Conservation (phyloP, 1,284 basidiomycete species). For the Megacollybia platyphylla region DNA sequence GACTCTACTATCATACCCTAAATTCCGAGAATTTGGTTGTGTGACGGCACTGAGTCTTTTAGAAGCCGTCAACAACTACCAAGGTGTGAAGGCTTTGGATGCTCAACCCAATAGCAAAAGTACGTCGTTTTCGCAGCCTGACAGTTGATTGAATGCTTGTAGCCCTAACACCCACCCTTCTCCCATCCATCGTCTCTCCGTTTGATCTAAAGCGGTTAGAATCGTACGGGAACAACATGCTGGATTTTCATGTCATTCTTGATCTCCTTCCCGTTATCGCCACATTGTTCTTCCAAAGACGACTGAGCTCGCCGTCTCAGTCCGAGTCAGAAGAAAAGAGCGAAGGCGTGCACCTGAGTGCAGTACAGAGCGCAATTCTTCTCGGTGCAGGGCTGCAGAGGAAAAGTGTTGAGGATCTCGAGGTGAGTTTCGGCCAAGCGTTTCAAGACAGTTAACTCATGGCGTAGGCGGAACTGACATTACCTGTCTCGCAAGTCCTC, state of each 20-base stretch:
- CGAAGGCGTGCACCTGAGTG: slow-evolving; percentile 54
- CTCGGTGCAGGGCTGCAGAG: slow-evolving; percentile 86
- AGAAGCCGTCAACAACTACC: slow-evolving; percentile 57
- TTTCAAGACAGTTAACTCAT: slow-evolving; percentile 1
- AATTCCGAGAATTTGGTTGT: slow-evolving; percentile 88
- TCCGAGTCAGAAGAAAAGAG: slow-evolving; percentile 10
- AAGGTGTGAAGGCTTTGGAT: slow-evolving; percentile 45
- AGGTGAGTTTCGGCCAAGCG: slow-evolving; percentile 30
- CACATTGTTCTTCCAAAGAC: slow-evolving; percentile 74
- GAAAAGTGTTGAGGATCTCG: slow-evolving; percentile 84
- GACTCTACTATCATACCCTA: slow-evolving; percentile 74
- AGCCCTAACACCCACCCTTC: slow-evolving; percentile 56
- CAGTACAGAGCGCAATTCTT: slow-evolving; percentile 82
- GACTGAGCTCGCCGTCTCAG: slow-evolving; percentile 22
- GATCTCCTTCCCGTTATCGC: slow-evolving; percentile 83
- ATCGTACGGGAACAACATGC: slow-evolving; percentile 90
- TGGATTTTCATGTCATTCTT: slow-evolving; percentile 93
- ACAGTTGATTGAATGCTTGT: neutral
- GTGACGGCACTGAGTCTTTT: slow-evolving; percentile 82
- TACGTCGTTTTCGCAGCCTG: slow-evolving; percentile 12
- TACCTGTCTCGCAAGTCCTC: slow-evolving; percentile 80
- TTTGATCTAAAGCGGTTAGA: slow-evolving; percentile 96
- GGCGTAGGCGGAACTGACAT: slow-evolving; percentile 57
- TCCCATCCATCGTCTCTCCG: slow-evolving; percentile 69
- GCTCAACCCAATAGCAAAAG: slow-evolving; percentile 27